Percentiles rank a stretch among this genome's conserved stretches.
These are phyloP conservation scores for Podaxis sp. DNA, from an alignment of 768 basidiomycete species.

Conservation along the genomic window DNA sequence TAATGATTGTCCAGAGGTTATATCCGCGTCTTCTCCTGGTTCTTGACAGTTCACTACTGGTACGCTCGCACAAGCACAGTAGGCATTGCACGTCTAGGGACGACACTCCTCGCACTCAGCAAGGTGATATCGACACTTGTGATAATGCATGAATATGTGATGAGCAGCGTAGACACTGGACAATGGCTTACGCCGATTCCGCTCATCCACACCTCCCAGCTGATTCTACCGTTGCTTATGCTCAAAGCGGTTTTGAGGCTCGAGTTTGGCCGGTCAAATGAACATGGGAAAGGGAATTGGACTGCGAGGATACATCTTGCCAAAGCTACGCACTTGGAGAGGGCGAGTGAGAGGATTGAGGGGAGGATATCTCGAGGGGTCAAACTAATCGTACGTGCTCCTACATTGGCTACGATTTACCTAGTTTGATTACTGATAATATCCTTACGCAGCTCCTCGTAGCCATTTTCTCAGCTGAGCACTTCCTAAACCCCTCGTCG, in stretches of 20 bases:
- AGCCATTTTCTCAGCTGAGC: neutral
- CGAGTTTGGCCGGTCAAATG: slow-evolving; percentile 18
- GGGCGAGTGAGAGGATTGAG: slow-evolving; percentile 26
- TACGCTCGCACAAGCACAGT: slow-evolving; percentile 30
- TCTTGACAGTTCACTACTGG: slow-evolving; percentile 30
- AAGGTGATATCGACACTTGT: neutral
- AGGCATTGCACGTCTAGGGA: slow-evolving; percentile 28
- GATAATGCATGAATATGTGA: neutral
- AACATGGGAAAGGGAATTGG: slow-evolving; percentile 5
- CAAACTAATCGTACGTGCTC: neutral
- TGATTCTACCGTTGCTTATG: slow-evolving; percentile 23
- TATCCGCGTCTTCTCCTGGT: slow-evolving; percentile 5
- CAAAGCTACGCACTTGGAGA: slow-evolving; percentile 27
- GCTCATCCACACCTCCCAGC: neutral
- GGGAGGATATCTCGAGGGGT: neutral
- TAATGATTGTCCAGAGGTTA: slow-evolving; percentile 11
- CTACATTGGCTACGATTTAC: neutral
- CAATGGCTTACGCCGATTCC: neutral
- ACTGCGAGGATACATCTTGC: slow-evolving; percentile 20
- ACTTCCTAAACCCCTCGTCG: neutral
- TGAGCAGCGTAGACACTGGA: neutral
- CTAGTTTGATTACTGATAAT: neutral
- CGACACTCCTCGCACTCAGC: slow-evolving; percentile 19
- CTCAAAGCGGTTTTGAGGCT: slow-evolving; percentile 23
- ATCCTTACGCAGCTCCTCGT: slow-evolving; percentile 1